Percentiles rank a stretch among this genome's conserved stretches.
Conservation (phyloP, 1,284 basidiomycete genomes). For the Polyporus tsugae region DNA sequence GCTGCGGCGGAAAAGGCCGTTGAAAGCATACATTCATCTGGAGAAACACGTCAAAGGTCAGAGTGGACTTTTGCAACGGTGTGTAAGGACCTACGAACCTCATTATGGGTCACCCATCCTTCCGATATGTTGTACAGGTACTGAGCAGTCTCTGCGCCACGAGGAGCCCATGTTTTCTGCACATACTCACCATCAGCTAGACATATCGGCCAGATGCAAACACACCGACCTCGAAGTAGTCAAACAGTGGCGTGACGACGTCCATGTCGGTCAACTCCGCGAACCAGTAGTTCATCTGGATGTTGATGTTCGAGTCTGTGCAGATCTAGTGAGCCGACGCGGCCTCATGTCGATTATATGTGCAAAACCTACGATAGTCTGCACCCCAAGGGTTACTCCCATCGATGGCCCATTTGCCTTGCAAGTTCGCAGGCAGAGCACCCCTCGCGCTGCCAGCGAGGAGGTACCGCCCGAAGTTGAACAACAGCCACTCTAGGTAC, state of each 20-base stretch:
- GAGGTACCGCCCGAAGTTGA: conserved; percentile 77
- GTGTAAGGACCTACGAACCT: conserved; percentile 50
- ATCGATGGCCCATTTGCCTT: conserved; percentile 75
- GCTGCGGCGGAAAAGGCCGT: too few species aligned
- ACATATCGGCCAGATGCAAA: neutral
- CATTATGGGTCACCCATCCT: conserved; percentile 78
- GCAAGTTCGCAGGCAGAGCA: conserved; percentile 71
- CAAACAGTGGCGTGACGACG: conserved; percentile 63
- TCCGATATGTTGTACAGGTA: conserved; percentile 71
- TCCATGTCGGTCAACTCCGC: conserved; percentile 51
- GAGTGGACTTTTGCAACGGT: neutral
- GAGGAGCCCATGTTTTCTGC: conserved; percentile 78
- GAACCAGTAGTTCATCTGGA: conserved; percentile 6
- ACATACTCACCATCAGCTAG: neutral
- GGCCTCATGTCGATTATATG: too few species aligned
- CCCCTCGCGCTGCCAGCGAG: conserved; percentile 69
- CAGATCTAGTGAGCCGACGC: neutral
- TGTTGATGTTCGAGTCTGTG: conserved; percentile 72
- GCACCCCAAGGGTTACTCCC: conserved; percentile 64
- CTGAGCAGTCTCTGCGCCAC: conserved; percentile 71
- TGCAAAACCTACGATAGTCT: conserved; percentile 49
- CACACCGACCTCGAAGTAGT: conserved; percentile 68
- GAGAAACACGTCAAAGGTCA: neutral
- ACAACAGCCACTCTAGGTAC: conserved; percentile 77
- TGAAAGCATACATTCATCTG: conserved; percentile 63